phyloP scores from a whole-genome alignment of 1,284 basidiomycete species.

The Trichosporon coremiiforme region DNA sequence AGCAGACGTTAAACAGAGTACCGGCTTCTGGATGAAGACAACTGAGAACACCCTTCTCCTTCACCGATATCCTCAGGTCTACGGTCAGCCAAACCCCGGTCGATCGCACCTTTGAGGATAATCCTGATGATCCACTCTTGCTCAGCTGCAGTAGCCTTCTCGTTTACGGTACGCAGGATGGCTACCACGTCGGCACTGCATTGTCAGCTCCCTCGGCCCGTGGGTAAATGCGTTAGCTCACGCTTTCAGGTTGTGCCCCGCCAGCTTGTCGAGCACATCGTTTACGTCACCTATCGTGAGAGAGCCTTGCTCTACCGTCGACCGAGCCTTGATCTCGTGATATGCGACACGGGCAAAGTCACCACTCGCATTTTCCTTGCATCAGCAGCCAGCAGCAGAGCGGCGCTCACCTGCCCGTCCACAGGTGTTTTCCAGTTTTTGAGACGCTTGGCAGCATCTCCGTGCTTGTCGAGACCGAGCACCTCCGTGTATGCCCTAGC shows the following conservation, averaged over 20 bases:
- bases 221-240: no score
- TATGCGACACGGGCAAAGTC: constrained; percentile 83
- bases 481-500: constrained; percentile 87
- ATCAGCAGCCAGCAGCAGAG: neutral
- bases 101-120: constrained; percentile 71
- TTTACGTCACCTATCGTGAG: constrained; percentile 81
- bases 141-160: constrained; percentile 74
- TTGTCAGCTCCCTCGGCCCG: no score
- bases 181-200: constrained; percentile 70
- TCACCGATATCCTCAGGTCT: constrained; percentile 58
- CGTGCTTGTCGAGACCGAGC: constrained; percentile 74
- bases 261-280: constrained; percentile 70
- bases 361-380: constrained; percentile 59
- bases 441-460: constrained; percentile 75
- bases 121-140: constrained; percentile 91
- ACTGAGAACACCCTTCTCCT: constrained; percentile 79
- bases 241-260: constrained; percentile 43
- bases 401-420: constrained; percentile 40
- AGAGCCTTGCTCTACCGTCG: constrained; percentile 73
- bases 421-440: constrained; percentile 85
- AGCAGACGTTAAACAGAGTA: constrained; percentile 89
- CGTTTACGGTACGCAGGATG: constrained; percentile 73
- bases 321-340: constrained; percentile 79
- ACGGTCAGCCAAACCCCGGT: neutral
- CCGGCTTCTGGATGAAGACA: constrained; percentile 89